Base-by-base conservation (phyloP, 23 red algal species). In the Gracilaria caudata region DNA sequence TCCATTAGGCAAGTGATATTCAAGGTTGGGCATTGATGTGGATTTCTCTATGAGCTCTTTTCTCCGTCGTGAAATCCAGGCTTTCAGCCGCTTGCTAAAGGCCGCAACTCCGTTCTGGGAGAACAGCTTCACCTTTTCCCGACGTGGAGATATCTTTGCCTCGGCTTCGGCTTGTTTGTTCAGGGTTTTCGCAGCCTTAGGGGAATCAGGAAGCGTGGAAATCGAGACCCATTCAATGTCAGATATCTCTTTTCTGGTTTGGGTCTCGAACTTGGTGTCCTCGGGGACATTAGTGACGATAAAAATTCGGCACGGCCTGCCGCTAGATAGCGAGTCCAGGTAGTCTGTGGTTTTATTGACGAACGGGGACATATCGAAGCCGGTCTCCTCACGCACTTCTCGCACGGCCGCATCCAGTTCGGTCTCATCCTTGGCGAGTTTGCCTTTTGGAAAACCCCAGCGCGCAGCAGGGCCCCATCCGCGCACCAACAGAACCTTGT, bases 391-490 rank as follows among this genome's bases (percentile, higher is more conserved):
- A 3, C 21, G 29, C 12, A 92, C 92, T 79, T 99, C 97, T 51
- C 97, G 92, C 17, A 91, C 76, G 28, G 97, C 93, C 17, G 65
- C 64, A 37, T 88, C 32, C 21, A 92, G 64, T 46, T 92, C 80
- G 6, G 80, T 86, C 38, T 99, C 97, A 33, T 91, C 90, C 30
- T 99, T 99, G 39, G 81, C 87, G 13, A 99, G 70, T 64, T 99
- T 99, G 19, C 97, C 97, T 64, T 99, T 99, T 68, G 97, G 97
- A 92, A 99, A 95, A 4, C 97, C 92, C 97, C 97, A 99, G 56
- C 80, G 76, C 13, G 88, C 89, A 28, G 77, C 59, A 14, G 35
- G 51, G 51, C 86, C 84, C 86, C 90, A 99, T 4, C 82, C 82
- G 32, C 86, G 76, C 25, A 99, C 93, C 26, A 99, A 38, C 29